A percentile compares a stretch with the other conserved stretches of the same genome.
These are phyloP conservation scores for Aspergillus intermedius DNA, from an alignment of 2,329 filamentous ascomycete genomes.

Conservation along the genomic window DNA sequence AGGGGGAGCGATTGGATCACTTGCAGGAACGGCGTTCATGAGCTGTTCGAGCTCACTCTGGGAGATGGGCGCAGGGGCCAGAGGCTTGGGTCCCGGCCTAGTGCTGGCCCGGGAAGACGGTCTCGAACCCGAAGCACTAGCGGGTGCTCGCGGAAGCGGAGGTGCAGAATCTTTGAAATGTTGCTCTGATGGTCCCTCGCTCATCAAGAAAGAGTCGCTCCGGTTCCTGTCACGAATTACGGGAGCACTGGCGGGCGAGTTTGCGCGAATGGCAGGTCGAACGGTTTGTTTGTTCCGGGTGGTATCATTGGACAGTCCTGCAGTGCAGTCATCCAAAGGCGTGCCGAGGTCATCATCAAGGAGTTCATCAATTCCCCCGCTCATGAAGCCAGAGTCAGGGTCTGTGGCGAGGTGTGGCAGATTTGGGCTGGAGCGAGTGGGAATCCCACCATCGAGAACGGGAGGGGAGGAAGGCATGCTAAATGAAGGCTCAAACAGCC, in stretches of 20 bases:
- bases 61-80: constrained; percentile 32
- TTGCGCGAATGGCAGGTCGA: constrained; percentile 18
- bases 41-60: constrained; percentile 29
- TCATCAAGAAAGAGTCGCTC: constrained; percentile 14
- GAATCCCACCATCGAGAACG: constrained; percentile 58
- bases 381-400: constrained; percentile 77
- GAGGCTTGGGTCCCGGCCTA: constrained; percentile 29
- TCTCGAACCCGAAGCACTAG: constrained; percentile 25
- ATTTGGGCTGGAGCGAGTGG: constrained; percentile 72
- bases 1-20: constrained; percentile 41
- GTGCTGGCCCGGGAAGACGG: constrained; percentile 33
- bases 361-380: constrained; percentile 63
- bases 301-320: constrained; percentile 12
- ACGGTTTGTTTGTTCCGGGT: constrained; percentile 15
- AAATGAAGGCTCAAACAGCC: constrained; percentile 60
- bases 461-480: constrained; percentile 90
- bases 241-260: constrained; percentile 20
- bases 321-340: constrained; percentile 19
- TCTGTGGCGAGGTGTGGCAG: constrained; percentile 54
- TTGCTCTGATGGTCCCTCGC: constrained; percentile 15
- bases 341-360: constrained; percentile 53
- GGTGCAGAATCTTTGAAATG: constrained; percentile 14
- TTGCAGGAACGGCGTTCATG: constrained; percentile 38
- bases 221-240: constrained; percentile 12
- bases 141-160: constrained; percentile 20